Evolutionary conservation across 345 rosid species (phyloP).

Genomic region (Acer campestre): DNA sequence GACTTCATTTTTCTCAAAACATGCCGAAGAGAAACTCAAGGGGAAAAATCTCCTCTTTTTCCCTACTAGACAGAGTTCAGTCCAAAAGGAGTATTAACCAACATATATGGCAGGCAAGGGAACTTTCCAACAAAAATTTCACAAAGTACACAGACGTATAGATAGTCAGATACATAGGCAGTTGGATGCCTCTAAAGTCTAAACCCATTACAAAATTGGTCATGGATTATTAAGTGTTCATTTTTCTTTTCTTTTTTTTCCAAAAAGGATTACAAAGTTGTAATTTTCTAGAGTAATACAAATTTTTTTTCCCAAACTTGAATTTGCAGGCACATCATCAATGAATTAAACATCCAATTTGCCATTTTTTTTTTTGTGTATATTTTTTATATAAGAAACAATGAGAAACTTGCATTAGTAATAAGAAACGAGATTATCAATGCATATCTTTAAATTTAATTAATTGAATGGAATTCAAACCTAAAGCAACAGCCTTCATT

Average conservation of each 20-base stretch:
- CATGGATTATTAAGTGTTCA: not conserved
- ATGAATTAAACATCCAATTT: not conserved
- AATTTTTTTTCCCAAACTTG: not conserved
- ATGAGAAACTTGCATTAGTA: not conserved
- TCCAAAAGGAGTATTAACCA: not conserved
- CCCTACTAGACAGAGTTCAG: not conserved
- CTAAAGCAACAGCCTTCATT: not conserved
- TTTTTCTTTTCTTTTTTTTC: not conserved
- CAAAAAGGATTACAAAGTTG: not conserved
- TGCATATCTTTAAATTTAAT: not conserved
- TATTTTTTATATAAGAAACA: not conserved
- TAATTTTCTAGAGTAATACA: not conserved
- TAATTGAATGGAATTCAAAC: not conserved
- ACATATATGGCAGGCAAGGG: too few relatives aligned
- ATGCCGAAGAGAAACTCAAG: not conserved
- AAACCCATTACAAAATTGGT: not conserved
- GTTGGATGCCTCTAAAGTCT: not conserved
- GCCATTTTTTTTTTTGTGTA: not conserved
- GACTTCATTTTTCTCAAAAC: not conserved
- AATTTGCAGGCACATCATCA: not conserved
- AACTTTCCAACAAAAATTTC: not conserved
- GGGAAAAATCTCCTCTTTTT: not conserved
- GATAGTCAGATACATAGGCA: not conserved
- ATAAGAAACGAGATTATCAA: not conserved
- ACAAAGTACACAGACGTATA: not conserved